Base-by-base conservation (phyloP, 345 rosid species). In the Arabidopsis arenosa region DNA sequence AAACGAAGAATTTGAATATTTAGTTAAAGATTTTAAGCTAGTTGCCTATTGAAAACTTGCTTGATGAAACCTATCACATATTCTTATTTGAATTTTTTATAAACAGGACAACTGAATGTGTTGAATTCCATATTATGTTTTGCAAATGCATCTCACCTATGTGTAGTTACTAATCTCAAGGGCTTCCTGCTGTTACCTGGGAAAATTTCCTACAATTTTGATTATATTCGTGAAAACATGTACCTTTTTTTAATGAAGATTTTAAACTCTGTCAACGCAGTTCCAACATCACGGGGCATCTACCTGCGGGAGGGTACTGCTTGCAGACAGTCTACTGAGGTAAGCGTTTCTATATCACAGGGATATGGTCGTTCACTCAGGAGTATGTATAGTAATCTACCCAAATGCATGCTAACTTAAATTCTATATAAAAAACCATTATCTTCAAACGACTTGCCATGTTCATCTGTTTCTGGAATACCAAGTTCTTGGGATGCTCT, bases 231-330 rank as follows among this genome's bases (percentile, higher is more conserved):
- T 23, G 26, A 23, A 23, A 23, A 23, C 26, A 23, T 23, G 26
- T 23, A 23, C 26, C 26, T 23, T 23, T 23, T 23, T 23, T 23
- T 23, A 23, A 23, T 45, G 47, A 65, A 54, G 36, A 10, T 61
- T 33, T 11, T 70, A 44, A 63, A 55, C 65, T 71, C 15, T 56
- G n/a, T 79, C 41, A 75, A 55, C 64, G 82, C 89, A 95, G 99
- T 89, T 78, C 91, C 97, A 61, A 68, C 85, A 51, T 86, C 85
- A 67, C 86, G 97, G n/a, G 98, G 98, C 69, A 86, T 92, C 81
- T 92, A 95, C 83, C 83, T 95, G 67, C 86, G 98, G 85, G 98
- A 95, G 63, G 85, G 90, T 72, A 76, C 82, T 66, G 78, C 86
- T 75, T 85, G 94, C 83, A 79, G 66, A 79, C 91, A 84, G 65